These are phyloP conservation scores for Trichocladium antarcticum DNA, from an alignment of 495 filamentous ascomycete genomes.

Conservation along the genomic window DNA sequence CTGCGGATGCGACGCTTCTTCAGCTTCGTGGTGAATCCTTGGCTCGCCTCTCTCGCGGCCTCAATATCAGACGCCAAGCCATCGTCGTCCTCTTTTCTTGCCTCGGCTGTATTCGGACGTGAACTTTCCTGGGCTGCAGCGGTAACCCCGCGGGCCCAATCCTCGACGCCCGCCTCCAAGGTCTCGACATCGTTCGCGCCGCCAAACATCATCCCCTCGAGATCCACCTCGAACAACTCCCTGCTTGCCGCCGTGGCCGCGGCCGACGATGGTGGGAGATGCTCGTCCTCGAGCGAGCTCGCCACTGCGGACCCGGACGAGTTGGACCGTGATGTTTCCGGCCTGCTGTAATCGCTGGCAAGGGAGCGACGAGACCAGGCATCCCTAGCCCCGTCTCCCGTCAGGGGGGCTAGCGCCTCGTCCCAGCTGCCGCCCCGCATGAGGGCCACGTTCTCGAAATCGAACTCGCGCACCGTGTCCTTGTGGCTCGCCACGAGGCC, in stretches of 20 bases:
- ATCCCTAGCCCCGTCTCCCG: conserved; percentile 24
- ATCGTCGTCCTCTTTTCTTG: conserved; percentile 14
- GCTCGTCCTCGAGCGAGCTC: conserved; percentile 19
- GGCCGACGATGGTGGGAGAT: conserved; percentile 28
- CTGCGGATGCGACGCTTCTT: conserved; percentile 39
- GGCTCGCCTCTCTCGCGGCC: conserved; percentile 32
- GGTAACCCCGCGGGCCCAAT: conserved; percentile 44
- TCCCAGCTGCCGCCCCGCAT: conserved; percentile 58
- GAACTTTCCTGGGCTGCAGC: conserved; percentile 20
- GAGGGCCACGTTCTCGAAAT: conserved; percentile 58
- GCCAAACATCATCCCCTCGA: conserved; percentile 27
- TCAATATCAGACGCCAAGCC: conserved; percentile 33
- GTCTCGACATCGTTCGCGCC: conserved; percentile 28
- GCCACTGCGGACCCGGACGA: conserved; percentile 14
- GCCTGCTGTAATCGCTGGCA: conserved; percentile 13
- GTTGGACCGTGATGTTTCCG: conserved; percentile 18
- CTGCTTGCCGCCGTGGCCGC: conserved; percentile 34
- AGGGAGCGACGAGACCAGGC: conserved; percentile 36
- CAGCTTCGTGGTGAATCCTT: conserved; percentile 36
- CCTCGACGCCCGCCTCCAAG: conserved; percentile 27
- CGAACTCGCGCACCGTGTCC: conserved; percentile 53
- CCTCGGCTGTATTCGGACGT: conserved; percentile 11
- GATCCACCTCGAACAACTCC: conserved; percentile 34
- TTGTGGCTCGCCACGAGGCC: conserved; percentile 51
- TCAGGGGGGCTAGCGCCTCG: conserved; percentile 58